A percentile compares a stretch with the other conserved stretches of the same genome.
These are phyloP conservation scores for Akanthomyces dipterigenus DNA, from an alignment of 2,329 filamentous ascomycete genomes.

Conservation along the genomic window DNA sequence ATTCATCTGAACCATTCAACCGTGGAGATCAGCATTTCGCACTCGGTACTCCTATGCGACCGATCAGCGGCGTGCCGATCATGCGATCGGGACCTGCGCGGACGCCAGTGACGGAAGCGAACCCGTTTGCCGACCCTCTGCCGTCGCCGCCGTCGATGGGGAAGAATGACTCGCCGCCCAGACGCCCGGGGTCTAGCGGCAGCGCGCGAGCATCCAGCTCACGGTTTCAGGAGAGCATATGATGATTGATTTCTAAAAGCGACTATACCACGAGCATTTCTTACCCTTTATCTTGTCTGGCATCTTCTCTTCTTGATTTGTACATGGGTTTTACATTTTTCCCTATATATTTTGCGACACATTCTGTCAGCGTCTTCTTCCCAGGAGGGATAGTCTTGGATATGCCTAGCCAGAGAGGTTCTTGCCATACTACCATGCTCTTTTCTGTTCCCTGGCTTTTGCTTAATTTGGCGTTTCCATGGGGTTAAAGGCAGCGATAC, in stretches of 20 bases:
- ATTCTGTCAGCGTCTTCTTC: not conserved
- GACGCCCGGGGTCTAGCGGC: constrained; percentile 17
- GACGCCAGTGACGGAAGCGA: constrained; percentile 51
- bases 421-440: not conserved
- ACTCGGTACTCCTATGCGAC: constrained; percentile 52
- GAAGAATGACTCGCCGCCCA: constrained; percentile 20
- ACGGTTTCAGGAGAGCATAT: constrained; percentile 25
- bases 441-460: not conserved
- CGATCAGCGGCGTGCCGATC: constrained; percentile 53
- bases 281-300: not conserved
- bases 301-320: not conserved
- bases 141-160: constrained; percentile 22
- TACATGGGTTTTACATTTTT: constrained; percentile 4
- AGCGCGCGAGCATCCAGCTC: constrained; percentile 18
- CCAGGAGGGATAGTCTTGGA: not conserved
- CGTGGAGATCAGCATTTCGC: constrained; percentile 37
- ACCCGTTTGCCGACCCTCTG: constrained; percentile 37
- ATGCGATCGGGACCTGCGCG: constrained; percentile 60
- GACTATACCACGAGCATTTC: constrained; percentile 8
- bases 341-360: not conserved
- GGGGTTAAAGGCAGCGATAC: not conserved
- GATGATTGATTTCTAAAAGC: constrained; percentile 10
- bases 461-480: not conserved
- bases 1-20: constrained; percentile 37
- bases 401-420: not conserved